Percentiles rank a stretch among this genome's conserved stretches.
phyloP scores from a whole-genome alignment of 1,284 basidiomycete genomes.

The Phlebopus sp. region DNA sequence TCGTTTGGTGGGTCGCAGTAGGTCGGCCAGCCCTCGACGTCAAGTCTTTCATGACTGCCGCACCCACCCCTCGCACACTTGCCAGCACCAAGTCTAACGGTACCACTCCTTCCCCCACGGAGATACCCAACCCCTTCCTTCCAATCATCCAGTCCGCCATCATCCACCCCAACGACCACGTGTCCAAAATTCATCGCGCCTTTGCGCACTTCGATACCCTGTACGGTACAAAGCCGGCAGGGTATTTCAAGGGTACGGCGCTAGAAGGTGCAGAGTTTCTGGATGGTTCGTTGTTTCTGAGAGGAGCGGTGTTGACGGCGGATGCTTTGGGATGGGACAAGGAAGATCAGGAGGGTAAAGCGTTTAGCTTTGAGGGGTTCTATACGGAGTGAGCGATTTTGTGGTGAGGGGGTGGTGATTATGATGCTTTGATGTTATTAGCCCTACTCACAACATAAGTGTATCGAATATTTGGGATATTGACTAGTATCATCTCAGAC shows the following conservation, averaged over 20 bases:
- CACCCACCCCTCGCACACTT: constrained; percentile 9
- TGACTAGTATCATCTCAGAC: no score
- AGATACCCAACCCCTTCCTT: constrained; percentile 30
- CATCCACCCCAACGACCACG: constrained; percentile 31
- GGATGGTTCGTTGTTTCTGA: constrained; percentile 34
- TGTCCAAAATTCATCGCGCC: constrained; percentile 31
- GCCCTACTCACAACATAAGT: no score
- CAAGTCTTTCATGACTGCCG: constrained; percentile 36
- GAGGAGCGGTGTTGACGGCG: constrained; percentile 26
- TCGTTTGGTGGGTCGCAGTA: constrained; percentile 42
- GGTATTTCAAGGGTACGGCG: constrained; percentile 39
- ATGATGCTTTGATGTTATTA: no score
- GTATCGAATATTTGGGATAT: no score
- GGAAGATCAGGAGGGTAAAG: constrained; percentile 23
- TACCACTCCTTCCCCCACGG: no score
- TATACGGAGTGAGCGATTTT: neutral
- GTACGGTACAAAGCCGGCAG: constrained; percentile 27
- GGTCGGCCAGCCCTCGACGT: constrained; percentile 42
- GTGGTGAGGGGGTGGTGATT: no score
- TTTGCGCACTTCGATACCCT: constrained; percentile 31
- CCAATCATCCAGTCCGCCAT: constrained; percentile 33
- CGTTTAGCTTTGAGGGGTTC: constrained; percentile 18
- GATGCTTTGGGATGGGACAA: constrained; percentile 34
- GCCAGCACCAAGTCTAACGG: neutral
- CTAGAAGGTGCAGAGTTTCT: constrained; percentile 28